Evolutionary conservation across 257 asterid genomes (phyloP), one percentile per base, ranked within the genome.

Genomic region (Solanum acaule): DNA sequence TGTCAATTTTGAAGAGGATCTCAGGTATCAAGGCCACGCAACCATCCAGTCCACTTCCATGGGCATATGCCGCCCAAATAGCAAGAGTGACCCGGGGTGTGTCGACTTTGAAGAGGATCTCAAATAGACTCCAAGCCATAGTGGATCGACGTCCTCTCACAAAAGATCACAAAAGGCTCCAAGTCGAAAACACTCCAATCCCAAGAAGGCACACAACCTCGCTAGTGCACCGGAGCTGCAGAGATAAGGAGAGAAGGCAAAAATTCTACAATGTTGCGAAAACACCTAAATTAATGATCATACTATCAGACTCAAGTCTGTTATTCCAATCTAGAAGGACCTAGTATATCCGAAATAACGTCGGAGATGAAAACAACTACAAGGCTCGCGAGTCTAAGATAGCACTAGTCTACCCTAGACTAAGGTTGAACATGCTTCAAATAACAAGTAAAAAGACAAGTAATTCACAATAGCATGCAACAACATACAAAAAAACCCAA

Each of bases 151-250:
- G 15, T 49, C 5, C 5, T 15, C n/a, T 52, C 23, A 18, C 23
- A 52, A 52, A 16, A 10, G 63, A 15, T 52, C 10, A 52, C 63
- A 52, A 52, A 52, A 52, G 23, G 63, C 3, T 52, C 63, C 4
- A 52, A 52, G 61, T 15, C 23, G 0, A 1, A 49, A 49, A 49
- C 61, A 15, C 61, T 6, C 22, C 8, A 49, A 49, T 49, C 9
- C 1, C 8, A 49, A 49, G 9, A 49, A 49, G 61, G 22, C 61
- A 52, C 65, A 56, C n/a, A 56, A 18, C 65, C n/a, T 16, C 2
- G 3, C 10, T 6, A 6, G 22, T 0, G 4, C 1, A 56, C 3
- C n/a, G 0, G 2, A 18, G 4, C 23, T 4, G 1, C 8, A 18
- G 1, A 18, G 63, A 16, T 18, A 52, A 2, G 3, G n/a, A 52